phyloP scores from a whole-genome alignment of 2,329 filamentous ascomycete species.

The Penicillium rolfsii region DNA sequence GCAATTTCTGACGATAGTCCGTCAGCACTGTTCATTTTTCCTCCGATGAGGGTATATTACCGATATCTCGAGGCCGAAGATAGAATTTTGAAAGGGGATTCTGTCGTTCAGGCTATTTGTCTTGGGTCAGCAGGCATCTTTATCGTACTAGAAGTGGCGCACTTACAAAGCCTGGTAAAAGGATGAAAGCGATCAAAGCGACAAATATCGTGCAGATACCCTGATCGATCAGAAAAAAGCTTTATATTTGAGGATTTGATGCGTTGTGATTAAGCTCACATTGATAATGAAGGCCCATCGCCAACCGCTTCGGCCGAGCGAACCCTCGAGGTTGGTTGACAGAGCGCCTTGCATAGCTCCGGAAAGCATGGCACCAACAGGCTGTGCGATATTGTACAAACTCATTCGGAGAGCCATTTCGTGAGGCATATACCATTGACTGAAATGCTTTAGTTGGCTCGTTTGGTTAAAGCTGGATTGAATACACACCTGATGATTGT shows the following conservation, averaged over 20 bases:
- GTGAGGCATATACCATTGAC: conserved; percentile 4
- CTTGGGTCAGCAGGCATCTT: background rate
- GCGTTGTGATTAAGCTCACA: background rate
- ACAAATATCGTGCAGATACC: background rate
- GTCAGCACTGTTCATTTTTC: background rate
- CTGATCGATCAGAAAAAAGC: background rate
- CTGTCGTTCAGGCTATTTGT: background rate
- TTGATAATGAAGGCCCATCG: conserved; percentile 16
- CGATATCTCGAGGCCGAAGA: background rate
- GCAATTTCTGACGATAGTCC: background rate
- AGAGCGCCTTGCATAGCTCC: conserved; percentile 15
- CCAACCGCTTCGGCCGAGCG: conserved; percentile 12
- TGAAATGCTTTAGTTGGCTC: background rate
- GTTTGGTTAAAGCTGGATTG: background rate
- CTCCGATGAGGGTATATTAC: background rate
- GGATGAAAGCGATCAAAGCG: background rate
- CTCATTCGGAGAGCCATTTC: conserved; percentile 1
- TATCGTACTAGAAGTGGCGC: background rate
- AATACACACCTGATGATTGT: background rate
- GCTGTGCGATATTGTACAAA: conserved; percentile 1
- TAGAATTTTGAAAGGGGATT: background rate
- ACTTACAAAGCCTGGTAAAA: background rate
- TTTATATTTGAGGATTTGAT: too few relatives aligned
- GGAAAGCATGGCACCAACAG: conserved; percentile 12
- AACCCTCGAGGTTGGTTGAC: conserved; percentile 13